Evolutionary conservation across 1,284 basidiomycete genomes (phyloP).

Genomic region (Ganoderma boninense): DNA sequence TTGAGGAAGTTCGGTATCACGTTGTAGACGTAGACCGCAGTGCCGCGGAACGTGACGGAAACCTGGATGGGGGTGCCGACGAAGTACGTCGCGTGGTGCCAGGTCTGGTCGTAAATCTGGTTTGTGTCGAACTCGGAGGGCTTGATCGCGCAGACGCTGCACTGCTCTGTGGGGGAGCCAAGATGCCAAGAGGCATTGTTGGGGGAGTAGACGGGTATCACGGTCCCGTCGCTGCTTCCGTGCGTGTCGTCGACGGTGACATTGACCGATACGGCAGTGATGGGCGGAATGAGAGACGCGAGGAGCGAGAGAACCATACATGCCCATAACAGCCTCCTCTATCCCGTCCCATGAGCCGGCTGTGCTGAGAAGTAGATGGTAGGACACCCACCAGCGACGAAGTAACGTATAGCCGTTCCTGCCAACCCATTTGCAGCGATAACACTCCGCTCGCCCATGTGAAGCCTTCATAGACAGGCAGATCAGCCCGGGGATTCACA

Average conservation of each 20-base stretch:
- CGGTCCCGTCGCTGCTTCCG: conserved; percentile 33
- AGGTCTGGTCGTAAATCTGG: conserved; percentile 25
- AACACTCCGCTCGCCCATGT: not conserved
- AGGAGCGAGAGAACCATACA: not conserved
- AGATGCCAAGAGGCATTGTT: conserved; percentile 37
- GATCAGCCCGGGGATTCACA: not conserved
- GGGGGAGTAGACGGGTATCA: conserved; percentile 19
- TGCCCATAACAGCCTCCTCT: not conserved
- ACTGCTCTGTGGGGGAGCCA: conserved; percentile 40
- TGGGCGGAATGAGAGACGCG: not conserved
- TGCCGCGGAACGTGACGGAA: conserved; percentile 26
- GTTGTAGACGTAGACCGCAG: conserved; percentile 42
- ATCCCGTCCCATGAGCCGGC: not conserved
- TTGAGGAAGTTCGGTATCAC: conserved; percentile 32
- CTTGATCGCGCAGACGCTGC: conserved; percentile 40
- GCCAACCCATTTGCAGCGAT: not conserved
- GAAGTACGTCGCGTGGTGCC: conserved; percentile 23
- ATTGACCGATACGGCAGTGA: conserved; percentile 38
- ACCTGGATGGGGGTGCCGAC: not conserved
- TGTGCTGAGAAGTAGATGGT: not conserved
- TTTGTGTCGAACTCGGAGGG: conserved; percentile 33
- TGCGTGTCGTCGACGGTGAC: conserved; percentile 51
- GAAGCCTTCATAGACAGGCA: not conserved
- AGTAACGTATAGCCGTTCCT: not conserved
- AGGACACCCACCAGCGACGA: not conserved